Base-by-base conservation (phyloP, 176 grass and related monocot species). In the Saccharum officinarum region DNA sequence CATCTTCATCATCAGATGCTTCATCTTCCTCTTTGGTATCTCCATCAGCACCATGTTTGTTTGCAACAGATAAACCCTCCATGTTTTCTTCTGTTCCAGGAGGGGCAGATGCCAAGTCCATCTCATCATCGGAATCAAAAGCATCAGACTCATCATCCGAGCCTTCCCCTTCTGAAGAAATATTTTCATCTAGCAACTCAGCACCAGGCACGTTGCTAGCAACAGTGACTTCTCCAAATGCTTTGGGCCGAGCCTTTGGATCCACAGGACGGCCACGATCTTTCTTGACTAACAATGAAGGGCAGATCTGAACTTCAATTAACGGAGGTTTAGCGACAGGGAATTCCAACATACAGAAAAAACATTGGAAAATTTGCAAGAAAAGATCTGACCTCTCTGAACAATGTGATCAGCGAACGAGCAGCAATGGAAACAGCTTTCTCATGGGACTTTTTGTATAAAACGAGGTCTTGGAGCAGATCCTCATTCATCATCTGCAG, bases 361-460 rank as follows among this genome's bases (percentile, higher is more conserved):
- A 8, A 40, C 8, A 16, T 46, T 23, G 69, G 15, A 69, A 46
- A 80, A 78, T 70, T 57, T 77, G 62, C 39, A 73, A 71, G 47
- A 47, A 17, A 45, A 78, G 38, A 79, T 7, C 49, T 71, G 61
- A 98, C 96, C 96, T 94, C 93, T 86, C 96, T 89, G 69, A 98
- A 98, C 84, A 98, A 90, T 84, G 91, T 92, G 30, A 98, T 81
- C 23, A 95, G 78, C 20, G 96, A 98, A 62, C 96, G 96, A 47
- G 96, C 96, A n/a, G 96, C 96, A 63, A 89, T 90, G 30, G 96
- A 98, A 77, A 98, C 96, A 63, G 91, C 96, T 87, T 98, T 98
- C 71, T 95, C 94, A 13, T 95, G 96, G 45, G 93, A 95, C 80
- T 98, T 98, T 84, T 95, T 98, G 90, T 98, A 98, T 59, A 95